Base-by-base conservation (phyloP, 768 basidiomycete species). In the Xerocomellus intermedius region DNA sequence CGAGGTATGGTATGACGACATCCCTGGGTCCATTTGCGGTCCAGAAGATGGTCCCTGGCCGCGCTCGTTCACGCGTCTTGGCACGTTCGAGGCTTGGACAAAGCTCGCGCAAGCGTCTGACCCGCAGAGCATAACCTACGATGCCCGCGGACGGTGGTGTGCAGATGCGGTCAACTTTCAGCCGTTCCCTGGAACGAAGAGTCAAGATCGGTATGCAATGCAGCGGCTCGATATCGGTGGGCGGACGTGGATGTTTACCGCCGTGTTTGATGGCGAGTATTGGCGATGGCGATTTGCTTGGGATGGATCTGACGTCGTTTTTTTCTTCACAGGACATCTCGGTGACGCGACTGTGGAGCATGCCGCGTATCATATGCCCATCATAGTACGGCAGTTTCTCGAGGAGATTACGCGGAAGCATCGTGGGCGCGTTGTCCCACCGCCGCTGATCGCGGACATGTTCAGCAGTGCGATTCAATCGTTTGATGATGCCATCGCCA, bases 271-370 rank as follows among this genome's bases (percentile, higher is more conserved):
- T 67, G 86, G 86, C 82, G 61, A 56, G 82, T 65, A 19, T 41
- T 22, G 41, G 60, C 42, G 22, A 33, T n/a, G 22, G 33, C 35
- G 30, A 32, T 33, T 37, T 26, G 13, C 17, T 43, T 35, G 3
- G 38, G 38, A n/a, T 32, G 33, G 26, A 21, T 37, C 42, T 52
- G 50, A 44, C 42, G 36, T 37, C 36, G 16, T n/a, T 22, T n/a
- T 39, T 28, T 19, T 26, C 19, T 50, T 56, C 42, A 0, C 60
- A 86, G 85, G 86, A 45, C 86, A 87, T 67, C 76, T 86, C 22
- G 86, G 86, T 30, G 84, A 86, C 66, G 81, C 82, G 55, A 86
- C 85, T 0, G 86, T 86, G 16, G 83, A 82, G 58, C 84, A 87
- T 60, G 85, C 86, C 49, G 80, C 83, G 51, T 77, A 82, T 60